Base-by-base conservation (phyloP, 2,329 filamentous ascomycete species). In the Fusarium udum region DNA sequence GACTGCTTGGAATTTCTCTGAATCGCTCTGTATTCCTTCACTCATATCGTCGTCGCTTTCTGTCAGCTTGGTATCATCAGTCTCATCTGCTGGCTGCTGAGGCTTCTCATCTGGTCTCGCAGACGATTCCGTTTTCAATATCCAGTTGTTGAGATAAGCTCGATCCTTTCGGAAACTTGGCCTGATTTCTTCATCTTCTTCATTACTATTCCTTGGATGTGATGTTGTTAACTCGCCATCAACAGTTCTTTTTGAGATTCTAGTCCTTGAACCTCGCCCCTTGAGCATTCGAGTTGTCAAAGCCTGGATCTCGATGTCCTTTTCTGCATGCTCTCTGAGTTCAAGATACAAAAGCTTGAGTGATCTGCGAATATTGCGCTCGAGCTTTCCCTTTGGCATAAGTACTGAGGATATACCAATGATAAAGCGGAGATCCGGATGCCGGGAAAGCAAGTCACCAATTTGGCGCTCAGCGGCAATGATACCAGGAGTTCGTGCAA, bases 311-410 rank as follows among this genome's bases (percentile, higher is more conserved):
- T 64, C 36, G 13, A 31, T 34, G 13, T 64, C 6, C 22, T 22
- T 40, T 43, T 51, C n/a, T 6, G 43, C 12, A 4, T 61, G 12
- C 22, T 64, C 56, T 61, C 36, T 49, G 7, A 64, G 43, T 20
- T 42, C 20, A 18, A 64, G 20, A 24, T 64, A 61, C 20, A 64
- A n/a, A 34, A 51, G 55, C 43, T 64, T 64, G 20, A 64, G 55
- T 8, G 55, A 43, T 15, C 55, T 64, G 7, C 61, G 55, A 24
- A 61, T 31, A 20, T 64, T 61, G 31, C 55, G 55, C 16, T 64
- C 40, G 24, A 64, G 61, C 20, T 31, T 64, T 20, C 51, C 55
- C 3, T 28, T 64, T 16, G 61, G 61, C 36, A 61, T 64, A 16
- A 61, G 20, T 7, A 7, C 37, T 14, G 16, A n/a, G 5, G 61